Base-by-base conservation (phyloP, 495 filamentous ascomycete genomes). In the Hypoxylon cercidicola region DNA sequence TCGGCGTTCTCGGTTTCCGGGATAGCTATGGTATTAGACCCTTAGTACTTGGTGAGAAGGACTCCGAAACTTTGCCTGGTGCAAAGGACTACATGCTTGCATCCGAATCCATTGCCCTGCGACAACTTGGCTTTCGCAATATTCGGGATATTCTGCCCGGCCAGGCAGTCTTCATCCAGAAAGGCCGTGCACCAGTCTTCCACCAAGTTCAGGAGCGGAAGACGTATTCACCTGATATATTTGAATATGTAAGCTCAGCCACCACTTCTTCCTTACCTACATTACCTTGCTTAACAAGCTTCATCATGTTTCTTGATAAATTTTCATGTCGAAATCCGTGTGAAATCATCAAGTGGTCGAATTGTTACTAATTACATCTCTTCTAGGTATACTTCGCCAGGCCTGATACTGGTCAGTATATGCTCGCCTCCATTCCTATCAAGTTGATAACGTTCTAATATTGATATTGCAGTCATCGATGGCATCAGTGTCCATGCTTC, bases 71-170 rank as follows among this genome's bases (percentile, higher is more conserved):
- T 8, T 71, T 88, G n/a, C 80, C 83, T 52, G 83, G 86, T 0
- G 90, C 89, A 18, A 91, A 72, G 52, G 95, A 98, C 77, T 99
- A 97, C 79, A 96, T 98, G 91, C 88, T 99, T 82, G 91, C 95
- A 0, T 97, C 93, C n/a, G 95, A 99, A 77, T 95, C 91, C 30
- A 90, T 98, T 59, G 95, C 95, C 47, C 80, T 99, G 40, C 85
- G 88, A 53, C 93, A 97, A 70, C 86, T 96, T 30, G 94, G 92
- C 16, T 97, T 96, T 81, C 79, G 75, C 19, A 83, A 93, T 72
- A 90, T 97, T 66, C 76, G 81, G 35, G 93, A 98, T 72, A 93
- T 98, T 60, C 77, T 89, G 32, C 96, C 96, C 3, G 95, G 95
- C 35, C 87, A 97, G 78, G 96, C 96, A 18, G 93, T 98, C 52